A percentile compares a stretch with the other conserved stretches of the same genome.
Evolutionary conservation across 2,329 filamentous ascomycete species (phyloP).

Genomic region (Colletotrichum incanum): DNA sequence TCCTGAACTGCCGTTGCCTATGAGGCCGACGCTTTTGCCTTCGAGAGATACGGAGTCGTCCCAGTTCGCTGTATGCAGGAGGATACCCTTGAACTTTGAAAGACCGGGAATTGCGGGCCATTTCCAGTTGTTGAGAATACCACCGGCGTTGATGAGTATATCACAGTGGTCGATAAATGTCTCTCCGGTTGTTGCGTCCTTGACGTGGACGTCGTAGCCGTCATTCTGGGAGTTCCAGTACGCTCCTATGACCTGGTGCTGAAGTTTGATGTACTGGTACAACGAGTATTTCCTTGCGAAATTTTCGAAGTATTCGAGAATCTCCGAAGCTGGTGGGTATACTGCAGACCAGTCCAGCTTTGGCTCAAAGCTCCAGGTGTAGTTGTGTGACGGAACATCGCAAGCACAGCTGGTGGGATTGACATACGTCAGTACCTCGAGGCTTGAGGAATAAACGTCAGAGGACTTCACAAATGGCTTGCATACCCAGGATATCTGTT

Average conservation of each 20-base stretch:
- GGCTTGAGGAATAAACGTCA: not conserved
- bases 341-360: conserved; percentile 71
- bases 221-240: conserved; percentile 55
- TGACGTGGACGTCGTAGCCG: conserved; percentile 54
- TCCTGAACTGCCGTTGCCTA: conserved; percentile 61
- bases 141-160: conserved; percentile 64
- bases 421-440: not conserved
- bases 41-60: conserved; percentile 57
- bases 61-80: conserved; percentile 71
- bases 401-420: conserved; percentile 56
- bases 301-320: conserved; percentile 62
- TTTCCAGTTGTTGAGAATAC: conserved; percentile 67
- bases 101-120: conserved; percentile 67
- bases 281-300: conserved; percentile 58
- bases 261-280: conserved; percentile 51
- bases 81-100: conserved; percentile 61
- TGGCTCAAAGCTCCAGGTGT: conserved; percentile 66
- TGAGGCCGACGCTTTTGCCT: conserved; percentile 59
- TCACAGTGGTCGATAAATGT: conserved; percentile 58
- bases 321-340: conserved; percentile 60
- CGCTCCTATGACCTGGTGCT: conserved; percentile 49
- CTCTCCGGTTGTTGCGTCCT: conserved; percentile 49
- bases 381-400: conserved; percentile 67
- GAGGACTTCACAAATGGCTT: not conserved
- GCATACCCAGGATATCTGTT: conserved; percentile 61